A percentile compares a stretch with the other conserved stretches of the same genome.
phyloP scores from a whole-genome alignment of 2,329 filamentous ascomycete species.

The Sporothrix euskadiensis region DNA sequence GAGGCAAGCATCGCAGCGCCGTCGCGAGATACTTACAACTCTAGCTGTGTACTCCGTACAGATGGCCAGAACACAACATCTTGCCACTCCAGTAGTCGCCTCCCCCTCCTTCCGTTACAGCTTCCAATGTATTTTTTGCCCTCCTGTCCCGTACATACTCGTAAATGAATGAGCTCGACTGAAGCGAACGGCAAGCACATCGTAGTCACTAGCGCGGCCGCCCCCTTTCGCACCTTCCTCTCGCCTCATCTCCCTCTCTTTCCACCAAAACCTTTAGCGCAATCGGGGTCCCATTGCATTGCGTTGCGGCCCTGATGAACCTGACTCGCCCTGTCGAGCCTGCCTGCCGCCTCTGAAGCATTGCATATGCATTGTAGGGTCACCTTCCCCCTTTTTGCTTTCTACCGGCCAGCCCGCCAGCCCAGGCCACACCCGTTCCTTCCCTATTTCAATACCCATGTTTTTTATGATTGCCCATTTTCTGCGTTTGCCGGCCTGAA shows the following conservation, averaged over 20 bases:
- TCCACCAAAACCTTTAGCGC: neutral
- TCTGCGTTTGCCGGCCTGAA: slow-evolving; percentile 3
- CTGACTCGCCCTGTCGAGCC: neutral
- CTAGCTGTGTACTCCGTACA: neutral
- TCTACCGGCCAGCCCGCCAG: slow-evolving; percentile 10
- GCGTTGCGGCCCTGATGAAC: neutral
- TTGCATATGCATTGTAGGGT: neutral
- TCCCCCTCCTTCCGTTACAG: neutral
- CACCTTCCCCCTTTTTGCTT: neutral
- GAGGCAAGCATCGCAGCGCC: neutral
- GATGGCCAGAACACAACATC: neutral
- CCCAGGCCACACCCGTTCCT: slow-evolving; percentile 13
- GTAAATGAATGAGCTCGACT: neutral
- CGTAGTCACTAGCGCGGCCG: neutral
- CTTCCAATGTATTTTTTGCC: neutral
- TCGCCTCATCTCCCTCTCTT: slow-evolving; percentile 9
- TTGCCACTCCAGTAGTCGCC: neutral
- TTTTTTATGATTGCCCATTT: slow-evolving; percentile 23
- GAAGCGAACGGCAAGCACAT: neutral
- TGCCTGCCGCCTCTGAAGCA: slow-evolving; percentile 12
- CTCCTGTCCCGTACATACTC: neutral
- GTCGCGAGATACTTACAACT: neutral
- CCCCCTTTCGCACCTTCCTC: slow-evolving; percentile 1
- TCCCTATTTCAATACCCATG: slow-evolving; percentile 11
- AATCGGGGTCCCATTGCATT: neutral